Conservation (phyloP, 176 grass and related monocot species). For the Saccharum officinarum region DNA sequence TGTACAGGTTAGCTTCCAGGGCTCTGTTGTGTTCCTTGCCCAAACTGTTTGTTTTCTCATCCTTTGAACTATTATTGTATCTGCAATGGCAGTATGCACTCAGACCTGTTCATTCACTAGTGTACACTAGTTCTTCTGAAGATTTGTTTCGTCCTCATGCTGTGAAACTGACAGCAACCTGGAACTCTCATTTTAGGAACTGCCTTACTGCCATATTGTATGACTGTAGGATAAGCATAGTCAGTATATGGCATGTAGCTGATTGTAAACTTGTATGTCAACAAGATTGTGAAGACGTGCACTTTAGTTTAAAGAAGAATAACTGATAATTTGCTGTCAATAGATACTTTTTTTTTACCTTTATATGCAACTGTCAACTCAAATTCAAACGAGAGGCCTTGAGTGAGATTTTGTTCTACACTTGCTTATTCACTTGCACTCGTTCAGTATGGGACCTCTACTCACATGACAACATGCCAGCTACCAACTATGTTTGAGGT, state of each 20-base stretch:
- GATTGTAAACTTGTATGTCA: not conserved
- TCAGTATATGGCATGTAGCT: conserved; percentile 1
- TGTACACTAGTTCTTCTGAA: not conserved
- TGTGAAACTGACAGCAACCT: not conserved
- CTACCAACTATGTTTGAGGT: not conserved
- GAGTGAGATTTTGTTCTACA: not conserved
- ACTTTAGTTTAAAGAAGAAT: not conserved
- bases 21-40: conserved; percentile 12
- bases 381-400: not conserved
- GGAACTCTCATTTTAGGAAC: not conserved
- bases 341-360: not conserved
- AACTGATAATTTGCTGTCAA: not conserved
- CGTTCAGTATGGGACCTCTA: not conserved
- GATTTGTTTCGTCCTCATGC: not conserved
- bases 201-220: not conserved
- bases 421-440: not conserved
- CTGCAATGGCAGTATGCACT: not conserved
- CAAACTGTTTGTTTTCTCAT: not conserved
- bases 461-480: not conserved
- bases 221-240: not conserved
- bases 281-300: not conserved
- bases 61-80: not conserved
- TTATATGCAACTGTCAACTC: conserved; percentile 16
- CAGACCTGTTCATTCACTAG: not conserved
- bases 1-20: conserved; percentile 70